Evolutionary conservation across 768 basidiomycete species (phyloP).

Genomic region (Amanita molliuscula): DNA sequence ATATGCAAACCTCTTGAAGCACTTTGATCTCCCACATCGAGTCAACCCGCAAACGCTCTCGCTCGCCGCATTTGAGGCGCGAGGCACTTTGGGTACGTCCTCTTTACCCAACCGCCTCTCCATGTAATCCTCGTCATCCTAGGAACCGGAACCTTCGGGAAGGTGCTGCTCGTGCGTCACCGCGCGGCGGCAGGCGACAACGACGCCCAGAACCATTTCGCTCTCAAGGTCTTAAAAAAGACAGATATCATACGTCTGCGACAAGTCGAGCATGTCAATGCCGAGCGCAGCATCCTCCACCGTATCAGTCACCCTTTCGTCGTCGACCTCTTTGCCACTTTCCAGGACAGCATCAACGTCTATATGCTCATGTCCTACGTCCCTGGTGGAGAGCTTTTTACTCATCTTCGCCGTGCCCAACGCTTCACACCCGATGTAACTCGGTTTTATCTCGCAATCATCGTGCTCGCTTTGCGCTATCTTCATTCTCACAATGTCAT

Average conservation of each 20-base stretch:
- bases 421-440: slow-evolving; percentile 96
- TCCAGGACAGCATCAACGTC: slow-evolving; percentile 92
- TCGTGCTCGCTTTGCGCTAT: slow-evolving; percentile 90
- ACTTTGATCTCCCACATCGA: neutral
- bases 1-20: slow-evolving; percentile 1
- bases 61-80: slow-evolving; percentile 73
- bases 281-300: slow-evolving; percentile 89
- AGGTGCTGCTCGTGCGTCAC: slow-evolving; percentile 84
- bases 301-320: slow-evolving; percentile 91
- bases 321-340: slow-evolving; percentile 91
- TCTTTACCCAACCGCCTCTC: slow-evolving; percentile 1
- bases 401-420: slow-evolving; percentile 87
- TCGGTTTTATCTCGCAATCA: slow-evolving; percentile 94
- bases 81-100: slow-evolving; percentile 59
- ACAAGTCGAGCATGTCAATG: slow-evolving; percentile 97
- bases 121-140: slow-evolving; percentile 1
- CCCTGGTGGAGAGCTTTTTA: slow-evolving; percentile 96
- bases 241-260: slow-evolving; percentile 80
- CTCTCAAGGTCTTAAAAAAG: slow-evolving; percentile 86
- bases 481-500: slow-evolving; percentile 96
- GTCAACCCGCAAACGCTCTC: slow-evolving; percentile 38
- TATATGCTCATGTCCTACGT: slow-evolving; percentile 98
- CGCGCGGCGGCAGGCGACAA: slow-evolving; percentile 35
- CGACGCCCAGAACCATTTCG: slow-evolving; percentile 56
- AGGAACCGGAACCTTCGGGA: slow-evolving; percentile 96